A percentile compares a stretch with the other conserved stretches of the same genome.
phyloP scores from a whole-genome alignment of 805 yeast genomes.

The Metschnikowia matae region DNA sequence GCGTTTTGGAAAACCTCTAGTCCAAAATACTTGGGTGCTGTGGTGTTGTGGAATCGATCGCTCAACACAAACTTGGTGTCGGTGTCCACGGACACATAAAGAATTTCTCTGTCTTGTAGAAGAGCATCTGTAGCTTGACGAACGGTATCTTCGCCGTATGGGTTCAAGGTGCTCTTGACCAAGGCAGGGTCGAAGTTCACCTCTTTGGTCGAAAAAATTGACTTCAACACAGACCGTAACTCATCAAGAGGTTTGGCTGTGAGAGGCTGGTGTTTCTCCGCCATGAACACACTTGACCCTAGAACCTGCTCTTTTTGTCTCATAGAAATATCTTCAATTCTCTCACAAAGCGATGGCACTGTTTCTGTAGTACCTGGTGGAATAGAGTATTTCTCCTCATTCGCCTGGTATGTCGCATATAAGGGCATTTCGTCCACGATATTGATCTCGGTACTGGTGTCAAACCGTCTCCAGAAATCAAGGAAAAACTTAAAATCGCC shows the following conservation, averaged over 20 bases:
- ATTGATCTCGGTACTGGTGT: conserved; percentile 27
- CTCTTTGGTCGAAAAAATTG: conserved; percentile 55
- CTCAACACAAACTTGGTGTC: conserved; percentile 52
- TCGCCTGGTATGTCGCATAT: conserved; percentile 42
- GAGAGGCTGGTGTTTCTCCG: conserved; percentile 16
- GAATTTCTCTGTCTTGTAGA: conserved; percentile 54
- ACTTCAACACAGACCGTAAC: conserved; percentile 43
- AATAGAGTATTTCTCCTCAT: conserved; percentile 44
- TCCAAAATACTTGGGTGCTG: conserved; percentile 36
- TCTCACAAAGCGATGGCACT: conserved; percentile 28
- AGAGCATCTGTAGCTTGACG: conserved; percentile 48
- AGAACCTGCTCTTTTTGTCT: conserved; percentile 61
- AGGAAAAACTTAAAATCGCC: conserved; percentile 51
- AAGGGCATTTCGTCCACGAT: conserved; percentile 34
- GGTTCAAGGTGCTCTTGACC: conserved; percentile 46
- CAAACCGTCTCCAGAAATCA: conserved; percentile 61
- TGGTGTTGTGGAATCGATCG: conserved; percentile 45
- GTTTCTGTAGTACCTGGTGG: conserved; percentile 16
- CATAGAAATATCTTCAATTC: conserved; percentile 59
- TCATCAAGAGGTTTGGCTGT: conserved; percentile 23
- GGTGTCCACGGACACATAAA: conserved; percentile 39
- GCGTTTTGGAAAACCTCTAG: conserved; percentile 43
- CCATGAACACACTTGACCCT: conserved; percentile 43
- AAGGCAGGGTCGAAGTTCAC: conserved; percentile 42
- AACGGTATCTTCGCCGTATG: conserved; percentile 44